Evolutionary conservation across 306 rosid species (phyloP), one percentile per base, ranked within the genome.

Genomic region (Ormosia emarginata): DNA sequence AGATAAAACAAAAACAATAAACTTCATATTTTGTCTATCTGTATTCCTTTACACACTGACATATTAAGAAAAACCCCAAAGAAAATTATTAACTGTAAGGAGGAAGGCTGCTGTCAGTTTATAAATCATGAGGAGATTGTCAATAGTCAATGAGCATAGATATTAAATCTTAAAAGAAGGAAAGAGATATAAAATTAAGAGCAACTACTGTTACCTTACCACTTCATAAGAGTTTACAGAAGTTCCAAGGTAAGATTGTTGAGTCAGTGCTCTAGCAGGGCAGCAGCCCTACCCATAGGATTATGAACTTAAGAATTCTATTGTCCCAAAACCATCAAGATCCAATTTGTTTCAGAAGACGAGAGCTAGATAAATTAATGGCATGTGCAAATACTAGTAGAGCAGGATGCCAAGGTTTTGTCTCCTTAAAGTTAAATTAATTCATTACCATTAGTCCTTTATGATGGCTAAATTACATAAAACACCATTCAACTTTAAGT

Each of bases 401-500:
- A 14, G 57, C 33, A 56, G 12, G 32, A 56, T 56, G 12, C 11
- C 32, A 15, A 18, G 29, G 62, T 56, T 18, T 56, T 17, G 10
- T 6, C 4, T 56, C 8, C 12, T 18, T 7, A 7, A 24, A 6
- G 29, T 8, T 52, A 56, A 56, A 56, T 41, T 56, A 18, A 15
- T 5, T 17, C 33, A 15, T 56, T 55, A 55, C 1, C 24, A 55
- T 55, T 6, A 1, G 24, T 7, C 24, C 8, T 6, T 15, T 55
- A 5, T 17, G 33, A 55, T n/a, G 62, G 62, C 9, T 55, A 15
- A 55, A 15, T 14, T 55, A 17, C 30, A 55, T 55, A 55, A 15
- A 5, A 53, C 24, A 44, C 50, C 58, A 0, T 92, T 93, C 98
- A 90, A 91, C 85, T 90, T 95, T 4, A 15, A 15, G 18, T 4